These are phyloP conservation scores for Claviceps digitariae DNA, from an alignment of 2,329 filamentous ascomycete species.

Conservation along the genomic window DNA sequence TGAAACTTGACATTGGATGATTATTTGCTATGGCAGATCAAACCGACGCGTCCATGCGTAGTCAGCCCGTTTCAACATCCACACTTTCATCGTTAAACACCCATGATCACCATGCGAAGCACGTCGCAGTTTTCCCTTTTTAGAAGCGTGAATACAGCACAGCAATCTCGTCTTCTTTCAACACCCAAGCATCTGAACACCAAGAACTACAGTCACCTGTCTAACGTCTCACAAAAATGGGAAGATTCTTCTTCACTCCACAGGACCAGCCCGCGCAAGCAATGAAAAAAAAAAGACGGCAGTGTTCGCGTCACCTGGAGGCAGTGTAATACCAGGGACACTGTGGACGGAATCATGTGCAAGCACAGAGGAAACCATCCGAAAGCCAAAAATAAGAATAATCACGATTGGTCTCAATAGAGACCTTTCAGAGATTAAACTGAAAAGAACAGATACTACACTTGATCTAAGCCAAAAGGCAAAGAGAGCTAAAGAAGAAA, in stretches of 20 bases:
- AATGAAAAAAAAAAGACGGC: constrained; percentile 26
- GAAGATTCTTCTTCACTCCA: constrained; percentile 23
- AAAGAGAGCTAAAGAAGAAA: constrained; percentile 30
- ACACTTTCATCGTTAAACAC: no score
- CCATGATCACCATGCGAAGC: no score
- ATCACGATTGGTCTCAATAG: constrained; percentile 62
- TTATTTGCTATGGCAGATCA: no score
- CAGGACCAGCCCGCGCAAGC: constrained; percentile 22
- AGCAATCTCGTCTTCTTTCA: no score
- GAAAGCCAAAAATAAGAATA: constrained; percentile 52
- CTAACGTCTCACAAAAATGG: no score
- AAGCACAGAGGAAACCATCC: constrained; percentile 27
- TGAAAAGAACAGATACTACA: constrained; percentile 96
- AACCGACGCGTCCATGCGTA: no score
- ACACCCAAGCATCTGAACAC: no score
- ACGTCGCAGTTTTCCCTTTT: no score
- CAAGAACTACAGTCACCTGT: no score
- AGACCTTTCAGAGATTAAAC: constrained; percentile 87
- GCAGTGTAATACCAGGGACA: constrained; percentile 34
- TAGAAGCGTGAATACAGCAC: no score
- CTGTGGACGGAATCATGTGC: constrained; percentile 25
- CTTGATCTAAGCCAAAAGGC: constrained; percentile 72
- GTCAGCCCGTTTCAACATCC: no score
- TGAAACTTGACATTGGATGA: no score
- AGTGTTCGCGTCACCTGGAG: constrained; percentile 31